Evolutionary conservation across 768 basidiomycete genomes (phyloP).

Genomic region (Russula vinacea): DNA sequence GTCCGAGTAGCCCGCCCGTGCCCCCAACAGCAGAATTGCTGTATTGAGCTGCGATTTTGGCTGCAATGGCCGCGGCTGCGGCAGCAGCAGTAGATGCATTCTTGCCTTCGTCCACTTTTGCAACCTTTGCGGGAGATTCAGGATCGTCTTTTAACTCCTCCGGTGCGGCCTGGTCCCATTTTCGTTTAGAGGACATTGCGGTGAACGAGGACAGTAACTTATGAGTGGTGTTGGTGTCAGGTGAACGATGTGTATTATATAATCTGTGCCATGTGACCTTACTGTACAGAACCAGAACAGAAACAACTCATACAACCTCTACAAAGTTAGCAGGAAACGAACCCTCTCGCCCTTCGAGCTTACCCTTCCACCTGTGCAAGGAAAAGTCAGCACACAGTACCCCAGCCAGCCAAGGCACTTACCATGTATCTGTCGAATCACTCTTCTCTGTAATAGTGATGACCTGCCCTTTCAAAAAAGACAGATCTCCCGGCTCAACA

Average conservation of each 20-base stretch:
- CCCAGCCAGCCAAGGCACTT: slow-evolving; percentile 24
- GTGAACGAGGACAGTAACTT: background rate
- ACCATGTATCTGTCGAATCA: slow-evolving; percentile 74
- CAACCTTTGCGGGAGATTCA: slow-evolving; percentile 43
- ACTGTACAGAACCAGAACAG: background rate
- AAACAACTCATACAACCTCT: slow-evolving; percentile 47
- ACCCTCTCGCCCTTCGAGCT: slow-evolving; percentile 53
- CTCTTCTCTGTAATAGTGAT: slow-evolving; percentile 68
- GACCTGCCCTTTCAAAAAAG: slow-evolving; percentile 73
- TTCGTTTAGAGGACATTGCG: slow-evolving; percentile 68
- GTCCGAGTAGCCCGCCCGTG: slow-evolving; percentile 42
- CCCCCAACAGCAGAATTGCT: slow-evolving; percentile 42
- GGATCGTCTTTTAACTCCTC: slow-evolving; percentile 47
- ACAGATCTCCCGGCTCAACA: slow-evolving; percentile 71
- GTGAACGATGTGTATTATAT: slow-evolving; percentile 31
- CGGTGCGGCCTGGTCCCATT: slow-evolving; percentile 67
- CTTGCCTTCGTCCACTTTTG: slow-evolving; percentile 52
- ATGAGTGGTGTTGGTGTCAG: too few species aligned
- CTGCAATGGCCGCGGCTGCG: slow-evolving; percentile 83
- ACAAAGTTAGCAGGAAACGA: slow-evolving; percentile 85
- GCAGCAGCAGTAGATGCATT: slow-evolving; percentile 69
- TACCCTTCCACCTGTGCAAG: slow-evolving; percentile 73
- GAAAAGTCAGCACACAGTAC: background rate
- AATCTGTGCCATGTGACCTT: background rate
- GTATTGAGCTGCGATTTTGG: slow-evolving; percentile 91